phyloP scores from a whole-genome alignment of 768 basidiomycete species.

The Kwoniella sp. region DNA sequence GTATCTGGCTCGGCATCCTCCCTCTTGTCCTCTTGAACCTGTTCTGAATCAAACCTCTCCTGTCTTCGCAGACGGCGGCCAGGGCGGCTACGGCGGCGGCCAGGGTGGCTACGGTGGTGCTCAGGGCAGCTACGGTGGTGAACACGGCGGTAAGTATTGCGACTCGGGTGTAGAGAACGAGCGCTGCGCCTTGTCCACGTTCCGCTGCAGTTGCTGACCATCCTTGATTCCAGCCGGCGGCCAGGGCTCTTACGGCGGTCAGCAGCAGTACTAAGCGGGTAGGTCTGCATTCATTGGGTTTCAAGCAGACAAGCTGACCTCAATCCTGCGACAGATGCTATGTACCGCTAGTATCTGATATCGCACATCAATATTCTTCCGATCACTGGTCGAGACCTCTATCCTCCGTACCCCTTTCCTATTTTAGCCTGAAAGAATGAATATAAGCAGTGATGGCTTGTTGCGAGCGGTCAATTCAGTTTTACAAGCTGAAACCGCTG shows the following conservation, averaged over 20 bases:
- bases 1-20: too few relatives aligned
- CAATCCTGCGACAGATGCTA: too few relatives aligned
- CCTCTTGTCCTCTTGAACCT: too few relatives aligned
- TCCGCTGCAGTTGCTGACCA: not conserved
- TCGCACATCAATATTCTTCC: too few relatives aligned
- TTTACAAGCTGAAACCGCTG: too few relatives aligned
- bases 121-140: slow-evolving; percentile 44
- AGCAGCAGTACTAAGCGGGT: slow-evolving; percentile 26
- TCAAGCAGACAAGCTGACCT: too few relatives aligned
- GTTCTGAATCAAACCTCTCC: too few relatives aligned
- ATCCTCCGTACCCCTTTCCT: too few relatives aligned
- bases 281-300: not conserved
- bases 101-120: slow-evolving; percentile 38
- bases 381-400: too few relatives aligned
- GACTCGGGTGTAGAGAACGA: too few relatives aligned
- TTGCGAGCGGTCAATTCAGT: too few relatives aligned
- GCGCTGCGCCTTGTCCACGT: not conserved
- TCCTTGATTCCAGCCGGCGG: slow-evolving; percentile 13
- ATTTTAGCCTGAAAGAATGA: slow-evolving; percentile 6
- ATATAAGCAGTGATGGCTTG: too few relatives aligned
- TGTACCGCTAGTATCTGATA: not conserved
- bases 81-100: slow-evolving; percentile 37
- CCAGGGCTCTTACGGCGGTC: slow-evolving; percentile 38
- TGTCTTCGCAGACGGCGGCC: slow-evolving; percentile 15
- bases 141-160: slow-evolving; percentile 37